These are phyloP conservation scores for Iris macrosiphon DNA, from an alignment of 106 monocot genomes.

Conservation along the genomic window DNA sequence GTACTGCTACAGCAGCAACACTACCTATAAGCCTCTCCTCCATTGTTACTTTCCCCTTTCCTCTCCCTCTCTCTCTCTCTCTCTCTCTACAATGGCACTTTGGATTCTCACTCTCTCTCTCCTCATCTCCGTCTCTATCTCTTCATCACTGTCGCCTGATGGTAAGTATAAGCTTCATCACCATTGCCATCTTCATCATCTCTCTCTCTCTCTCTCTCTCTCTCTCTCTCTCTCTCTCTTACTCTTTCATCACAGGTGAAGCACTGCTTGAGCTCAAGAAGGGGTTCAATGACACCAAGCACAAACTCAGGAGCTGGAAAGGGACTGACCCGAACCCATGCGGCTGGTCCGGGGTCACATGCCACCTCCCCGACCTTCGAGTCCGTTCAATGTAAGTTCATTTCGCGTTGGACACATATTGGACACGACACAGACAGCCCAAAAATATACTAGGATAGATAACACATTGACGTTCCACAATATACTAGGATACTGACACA, in stretches of 20 bases:
- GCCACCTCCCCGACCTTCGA: conserved; percentile 65
- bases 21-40: too few species aligned
- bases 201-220: neutral
- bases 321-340: conserved; percentile 60
- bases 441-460: too few species aligned
- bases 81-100: neutral
- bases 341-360: conserved; percentile 75
- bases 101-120: neutral
- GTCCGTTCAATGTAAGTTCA: conserved; percentile 68
- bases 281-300: conserved; percentile 50
- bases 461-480: neutral
- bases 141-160: too few species aligned
- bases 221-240: conserved; percentile 1
- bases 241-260: conserved; percentile 28
- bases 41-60: neutral
- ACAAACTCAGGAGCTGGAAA: conserved; percentile 54
- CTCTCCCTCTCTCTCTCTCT: conserved; percentile 1
- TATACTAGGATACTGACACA: neutral
- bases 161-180: too few species aligned
- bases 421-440: too few species aligned
- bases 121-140: neutral
- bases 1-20: too few species aligned
- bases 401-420: too few species aligned
- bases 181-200: too few species aligned
- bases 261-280: conserved; percentile 73